A percentile compares a stretch with the other conserved stretches of the same genome.
phyloP scores from a whole-genome alignment of 2,329 filamentous ascomycete genomes.

The Pseudocercospora crystallina region DNA sequence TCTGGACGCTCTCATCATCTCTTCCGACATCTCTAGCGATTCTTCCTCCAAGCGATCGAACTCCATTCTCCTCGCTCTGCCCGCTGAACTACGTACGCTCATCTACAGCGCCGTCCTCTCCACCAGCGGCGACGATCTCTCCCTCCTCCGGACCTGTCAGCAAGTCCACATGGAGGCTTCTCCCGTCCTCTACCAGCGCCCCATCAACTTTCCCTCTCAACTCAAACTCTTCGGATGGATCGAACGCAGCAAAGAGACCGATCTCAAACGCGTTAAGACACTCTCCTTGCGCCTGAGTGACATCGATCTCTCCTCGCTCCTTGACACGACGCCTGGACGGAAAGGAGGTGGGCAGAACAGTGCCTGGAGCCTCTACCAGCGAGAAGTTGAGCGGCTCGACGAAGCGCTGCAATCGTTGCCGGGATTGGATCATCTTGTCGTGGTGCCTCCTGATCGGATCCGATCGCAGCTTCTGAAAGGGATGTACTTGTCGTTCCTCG shows the following conservation, averaged over 20 bases:
- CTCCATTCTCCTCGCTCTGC: slow-evolving; percentile 17
- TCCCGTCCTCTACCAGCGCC: slow-evolving; percentile 24
- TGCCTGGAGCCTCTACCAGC: slow-evolving; percentile 30
- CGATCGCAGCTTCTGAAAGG: slow-evolving; percentile 26
- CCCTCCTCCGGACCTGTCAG: slow-evolving; percentile 20
- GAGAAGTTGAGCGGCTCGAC: slow-evolving; percentile 27
- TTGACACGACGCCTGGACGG: slow-evolving; percentile 10
- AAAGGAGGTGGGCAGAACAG: slow-evolving; percentile 3
- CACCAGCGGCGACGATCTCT: neutral
- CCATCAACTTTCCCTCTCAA: slow-evolving; percentile 28
- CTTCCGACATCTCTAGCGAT: too few relatives aligned
- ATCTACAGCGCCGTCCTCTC: slow-evolving; percentile 8
- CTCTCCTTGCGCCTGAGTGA: slow-evolving; percentile 28
- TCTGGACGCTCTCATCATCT: too few relatives aligned
- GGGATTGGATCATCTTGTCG: slow-evolving; percentile 20
- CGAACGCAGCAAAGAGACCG: slow-evolving; percentile 15
- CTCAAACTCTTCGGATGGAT: slow-evolving; percentile 30
- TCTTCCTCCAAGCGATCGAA: too few relatives aligned
- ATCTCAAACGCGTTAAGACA: slow-evolving; percentile 26
- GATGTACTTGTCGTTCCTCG: slow-evolving; percentile 29
- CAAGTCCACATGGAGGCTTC: slow-evolving; percentile 28
- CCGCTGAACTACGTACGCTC: slow-evolving; percentile 15
- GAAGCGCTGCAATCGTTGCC: slow-evolving; percentile 23
- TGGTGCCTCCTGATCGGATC: slow-evolving; percentile 22
- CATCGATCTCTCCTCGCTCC: slow-evolving; percentile 28